phyloP scores from a whole-genome alignment of 2,329 filamentous ascomycete species.

The Arthrobotrys sphaeroides region DNA sequence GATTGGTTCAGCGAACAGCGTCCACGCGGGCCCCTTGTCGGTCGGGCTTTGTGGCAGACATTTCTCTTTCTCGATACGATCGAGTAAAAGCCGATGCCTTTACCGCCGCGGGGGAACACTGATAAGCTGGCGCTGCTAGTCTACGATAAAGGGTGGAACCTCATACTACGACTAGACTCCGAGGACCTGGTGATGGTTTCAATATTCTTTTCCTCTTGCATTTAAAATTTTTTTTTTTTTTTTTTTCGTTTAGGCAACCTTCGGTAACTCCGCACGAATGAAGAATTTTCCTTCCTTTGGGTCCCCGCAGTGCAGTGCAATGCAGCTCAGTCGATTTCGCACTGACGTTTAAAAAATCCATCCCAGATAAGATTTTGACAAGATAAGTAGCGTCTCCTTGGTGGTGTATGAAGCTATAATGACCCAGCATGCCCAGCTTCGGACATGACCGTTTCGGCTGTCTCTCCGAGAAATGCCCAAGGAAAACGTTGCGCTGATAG shows the following conservation, averaged over 20 bases:
- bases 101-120: slow-evolving; percentile 39
- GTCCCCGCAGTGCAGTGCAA: too few species aligned
- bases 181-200: neutral
- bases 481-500: slow-evolving; percentile 22
- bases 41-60: slow-evolving; percentile 3
- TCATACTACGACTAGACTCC: too few species aligned
- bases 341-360: neutral
- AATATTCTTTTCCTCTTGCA: too few species aligned
- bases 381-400: neutral
- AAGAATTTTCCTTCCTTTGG: neutral
- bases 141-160: slow-evolving; percentile 4
- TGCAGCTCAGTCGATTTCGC: slow-evolving; percentile 2
- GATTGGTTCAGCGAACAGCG: slow-evolving; percentile 52
- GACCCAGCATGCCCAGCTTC: neutral
- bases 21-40: slow-evolving; percentile 39
- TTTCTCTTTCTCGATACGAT: slow-evolving; percentile 53
- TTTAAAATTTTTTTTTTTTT: too few species aligned
- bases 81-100: slow-evolving; percentile 35
- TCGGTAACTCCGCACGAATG: slow-evolving; percentile 8
- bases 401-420: neutral
- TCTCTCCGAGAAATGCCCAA: neutral
- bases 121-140: slow-evolving; percentile 23
- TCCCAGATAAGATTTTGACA: neutral
- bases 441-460: neutral
- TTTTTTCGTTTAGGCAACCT: slow-evolving; percentile 7